Base-by-base conservation (phyloP, 1,139 yeast genomes). In the Yamadazyma sp. region DNA sequence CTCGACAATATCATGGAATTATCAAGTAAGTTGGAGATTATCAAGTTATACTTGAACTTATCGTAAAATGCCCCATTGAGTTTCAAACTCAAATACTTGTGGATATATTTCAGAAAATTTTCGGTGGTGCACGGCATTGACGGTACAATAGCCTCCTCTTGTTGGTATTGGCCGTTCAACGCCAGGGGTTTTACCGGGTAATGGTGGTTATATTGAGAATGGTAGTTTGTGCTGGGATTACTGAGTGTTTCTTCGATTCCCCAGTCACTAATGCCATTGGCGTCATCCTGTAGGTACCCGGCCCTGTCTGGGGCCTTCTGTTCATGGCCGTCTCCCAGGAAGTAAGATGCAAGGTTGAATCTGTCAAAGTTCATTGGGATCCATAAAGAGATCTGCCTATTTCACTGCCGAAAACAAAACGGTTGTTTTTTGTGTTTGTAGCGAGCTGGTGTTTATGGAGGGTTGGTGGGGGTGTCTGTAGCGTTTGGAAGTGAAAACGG, bases 1-100 rank as follows among this genome's bases (percentile, higher is more conserved):
- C 71, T 70, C 13, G 76, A 69, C 17, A 70, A 51, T 26, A 67
- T 61, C 67, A 71, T 64, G 2, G 73, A 54, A 43, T 69, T 70
- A 37, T 70, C 76, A 32, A 72, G 50, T n/a, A 72, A 52, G 40
- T 64, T 64, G 2, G 75, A 68, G 4, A 66, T 53, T 2, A 72
- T 56, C 26, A 72, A 50, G 43, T 57, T 62, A 47, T 71, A 72
- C 47, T 69, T 70, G 57, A 69, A 67, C 41, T 60, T 61, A 43
- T 72, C 77, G 69, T 70, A 63, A 42, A 68, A 68, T 38, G 57
- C 58, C 12, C 38, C 41, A 5, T 42, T 34, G 2, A 52, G 41
- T 8, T 48, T 43, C 33, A 64, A 37, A 2, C 54, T 47, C 9
- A 67, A 46, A 45, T 67, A 66, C 39, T 61, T 61, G 14, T 38